Base-by-base conservation (phyloP, 208 protist genomes). In the Leishmania major region DNA sequence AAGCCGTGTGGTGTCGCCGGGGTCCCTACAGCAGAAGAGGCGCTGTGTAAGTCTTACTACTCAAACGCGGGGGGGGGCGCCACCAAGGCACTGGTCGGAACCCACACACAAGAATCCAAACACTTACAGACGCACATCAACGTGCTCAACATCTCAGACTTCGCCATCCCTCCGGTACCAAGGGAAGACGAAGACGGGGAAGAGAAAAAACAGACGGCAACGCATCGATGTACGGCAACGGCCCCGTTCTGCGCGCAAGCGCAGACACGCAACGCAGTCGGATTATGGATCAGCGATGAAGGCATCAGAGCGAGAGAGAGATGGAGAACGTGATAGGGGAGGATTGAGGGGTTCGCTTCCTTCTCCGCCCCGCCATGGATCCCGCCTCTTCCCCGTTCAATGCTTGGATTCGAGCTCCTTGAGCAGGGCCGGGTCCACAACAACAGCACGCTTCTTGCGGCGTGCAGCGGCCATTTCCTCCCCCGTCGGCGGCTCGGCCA, bases 361-460 rank as follows among this genome's bases (percentile, higher is more conserved):
- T 28, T 35, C 4, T 28, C 40, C 7, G 5, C 67, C n/a, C 3
- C 67, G 19, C 13, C 64, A 43, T 37, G 10, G 31, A 57, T 40
- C 45, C 28, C 57, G 2, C 57, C 15, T 19, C 25, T 55, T 55
- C 40, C 19, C 22, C 8, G 6, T 35, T 76, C 78, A 67, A 35
- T 80, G 47, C 74, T 79, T 79, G n/a, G 74, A 79, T 60, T 88
- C 83, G 1, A 92, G 82, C 37, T 85, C 81, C 69, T 88, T 89
- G 37, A 97, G 75, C 19, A 95, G 62, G 35, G 88, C 82, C 1
- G 94, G 92, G 75, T 95, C 89, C 3, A 94, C 91, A 7, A 79
- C 79, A 1, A 91, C 90, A 17, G 88, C 80, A 8, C 92, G 88
- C 84, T 94, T 94, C 69, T 88, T 84, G 22, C 91, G 89, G 37